These are phyloP conservation scores for Flaveria brownii DNA, from an alignment of 129 eudicot species.

Conservation along the genomic window DNA sequence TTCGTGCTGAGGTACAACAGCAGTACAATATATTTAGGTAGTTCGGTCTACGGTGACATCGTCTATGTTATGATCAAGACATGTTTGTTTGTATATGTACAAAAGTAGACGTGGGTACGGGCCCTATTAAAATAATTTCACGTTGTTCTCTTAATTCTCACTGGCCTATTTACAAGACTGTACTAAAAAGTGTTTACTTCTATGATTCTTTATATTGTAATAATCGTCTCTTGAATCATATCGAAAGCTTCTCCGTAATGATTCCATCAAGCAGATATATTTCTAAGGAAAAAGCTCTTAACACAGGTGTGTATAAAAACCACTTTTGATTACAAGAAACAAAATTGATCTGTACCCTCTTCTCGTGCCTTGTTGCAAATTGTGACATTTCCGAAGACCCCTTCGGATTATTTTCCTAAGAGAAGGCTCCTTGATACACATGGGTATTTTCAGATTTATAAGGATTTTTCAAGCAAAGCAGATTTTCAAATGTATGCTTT, in stretches of 20 bases:
- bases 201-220: neutral
- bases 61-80: neutral
- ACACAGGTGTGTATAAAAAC: neutral
- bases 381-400: too few species aligned
- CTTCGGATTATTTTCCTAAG: too few species aligned
- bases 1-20: too few species aligned
- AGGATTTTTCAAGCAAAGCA: constrained; percentile 12
- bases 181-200: too few species aligned
- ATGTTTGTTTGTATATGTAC: neutral
- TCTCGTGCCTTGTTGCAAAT: neutral
- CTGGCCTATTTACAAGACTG: neutral
- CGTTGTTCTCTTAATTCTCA: neutral
- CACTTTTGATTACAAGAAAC: neutral
- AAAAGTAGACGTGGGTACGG: neutral
- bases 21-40: too few species aligned
- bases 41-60: neutral
- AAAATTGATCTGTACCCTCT: neutral
- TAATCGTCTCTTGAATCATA: neutral
- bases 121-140: neutral
- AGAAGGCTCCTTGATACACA: neutral
- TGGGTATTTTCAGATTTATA: neutral
- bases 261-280: neutral
- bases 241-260: neutral
- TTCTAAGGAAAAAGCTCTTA: too few species aligned
- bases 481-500: constrained; percentile 13